Evolutionary conservation across 768 basidiomycete species (phyloP).

Genomic region (Boletus tylopilopsis): DNA sequence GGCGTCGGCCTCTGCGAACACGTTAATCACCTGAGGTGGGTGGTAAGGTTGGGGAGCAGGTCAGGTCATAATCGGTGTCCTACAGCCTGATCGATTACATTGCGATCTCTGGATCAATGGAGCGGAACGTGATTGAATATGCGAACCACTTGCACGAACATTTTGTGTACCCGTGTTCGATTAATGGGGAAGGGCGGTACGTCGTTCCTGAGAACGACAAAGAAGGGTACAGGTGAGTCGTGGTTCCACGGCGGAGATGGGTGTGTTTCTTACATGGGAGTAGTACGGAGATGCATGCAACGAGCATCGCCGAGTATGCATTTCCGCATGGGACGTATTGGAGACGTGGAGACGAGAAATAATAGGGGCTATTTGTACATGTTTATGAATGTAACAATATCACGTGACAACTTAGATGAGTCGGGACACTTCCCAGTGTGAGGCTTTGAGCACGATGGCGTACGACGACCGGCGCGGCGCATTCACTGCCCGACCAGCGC

Average conservation of each 20-base stretch:
- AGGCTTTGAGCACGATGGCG: slow-evolving; percentile 18
- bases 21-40: slow-evolving; percentile 75
- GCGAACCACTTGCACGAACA: slow-evolving; percentile 89
- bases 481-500: slow-evolving; percentile 3
- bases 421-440: too few species aligned
- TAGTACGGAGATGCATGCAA: slow-evolving; percentile 79
- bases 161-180: slow-evolving; percentile 70
- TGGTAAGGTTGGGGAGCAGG: neutral
- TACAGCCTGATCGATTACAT: slow-evolving; percentile 87
- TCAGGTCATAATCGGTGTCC: slow-evolving; percentile 12
- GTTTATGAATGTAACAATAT: slow-evolving; percentile 3
- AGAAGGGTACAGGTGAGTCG: slow-evolving; percentile 61
- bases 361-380: slow-evolving; percentile 21
- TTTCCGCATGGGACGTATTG: slow-evolving; percentile 63
- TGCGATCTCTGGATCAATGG: slow-evolving; percentile 67
- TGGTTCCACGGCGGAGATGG: slow-evolving; percentile 4
- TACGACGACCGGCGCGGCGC: slow-evolving; percentile 21
- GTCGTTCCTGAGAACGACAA: slow-evolving; percentile 70
- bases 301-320: slow-evolving; percentile 66
- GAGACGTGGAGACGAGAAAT: neutral
- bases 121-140: slow-evolving; percentile 86
- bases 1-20: slow-evolving; percentile 93
- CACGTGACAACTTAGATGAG: slow-evolving; percentile 15
- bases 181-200: slow-evolving; percentile 80
- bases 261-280: neutral